A percentile compares a stretch with the other conserved stretches of the same genome.
These are phyloP conservation scores for Bjerkandera adusta DNA, from an alignment of 1,284 basidiomycete genomes.

Conservation along the genomic window DNA sequence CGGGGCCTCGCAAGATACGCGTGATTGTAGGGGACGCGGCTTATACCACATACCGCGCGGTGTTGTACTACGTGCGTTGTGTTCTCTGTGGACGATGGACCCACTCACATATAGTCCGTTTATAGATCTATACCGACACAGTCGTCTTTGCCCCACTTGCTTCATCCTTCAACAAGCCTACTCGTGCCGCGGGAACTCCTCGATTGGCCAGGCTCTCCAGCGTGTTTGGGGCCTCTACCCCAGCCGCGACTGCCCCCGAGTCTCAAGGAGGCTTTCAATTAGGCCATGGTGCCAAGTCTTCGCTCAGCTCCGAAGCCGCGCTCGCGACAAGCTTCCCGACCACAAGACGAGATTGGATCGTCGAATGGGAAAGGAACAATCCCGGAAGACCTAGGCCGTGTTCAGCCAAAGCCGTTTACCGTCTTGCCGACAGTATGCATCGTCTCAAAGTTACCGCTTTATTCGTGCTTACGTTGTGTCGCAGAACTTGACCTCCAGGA, in stretches of 20 bases:
- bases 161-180: slow-evolving; percentile 51
- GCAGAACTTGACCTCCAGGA: slow-evolving; percentile 68
- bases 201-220: slow-evolving; percentile 18
- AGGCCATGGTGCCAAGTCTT: slow-evolving; percentile 13
- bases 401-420: slow-evolving; percentile 86
- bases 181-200: slow-evolving; percentile 28
- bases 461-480: neutral
- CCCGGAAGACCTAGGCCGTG: slow-evolving; percentile 72
- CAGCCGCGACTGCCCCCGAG: slow-evolving; percentile 26
- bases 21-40: slow-evolving; percentile 77
- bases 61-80: slow-evolving; percentile 79
- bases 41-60: slow-evolving; percentile 79
- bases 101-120: neutral
- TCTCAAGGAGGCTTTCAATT: slow-evolving; percentile 32
- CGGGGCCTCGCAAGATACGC: slow-evolving; percentile 48
- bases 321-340: slow-evolving; percentile 27
- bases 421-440: slow-evolving; percentile 75
- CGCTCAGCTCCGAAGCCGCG: slow-evolving; percentile 20
- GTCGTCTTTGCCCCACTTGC: slow-evolving; percentile 84
- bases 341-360: slow-evolving; percentile 63
- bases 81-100: too few species aligned
- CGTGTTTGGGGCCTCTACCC: slow-evolving; percentile 13
- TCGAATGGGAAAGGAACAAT: slow-evolving; percentile 57
- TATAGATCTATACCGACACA: slow-evolving; percentile 80
- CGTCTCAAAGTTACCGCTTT: neutral